These are phyloP conservation scores for Ustilago xerochloae DNA, from an alignment of 1,284 basidiomycete species.

Conservation along the genomic window DNA sequence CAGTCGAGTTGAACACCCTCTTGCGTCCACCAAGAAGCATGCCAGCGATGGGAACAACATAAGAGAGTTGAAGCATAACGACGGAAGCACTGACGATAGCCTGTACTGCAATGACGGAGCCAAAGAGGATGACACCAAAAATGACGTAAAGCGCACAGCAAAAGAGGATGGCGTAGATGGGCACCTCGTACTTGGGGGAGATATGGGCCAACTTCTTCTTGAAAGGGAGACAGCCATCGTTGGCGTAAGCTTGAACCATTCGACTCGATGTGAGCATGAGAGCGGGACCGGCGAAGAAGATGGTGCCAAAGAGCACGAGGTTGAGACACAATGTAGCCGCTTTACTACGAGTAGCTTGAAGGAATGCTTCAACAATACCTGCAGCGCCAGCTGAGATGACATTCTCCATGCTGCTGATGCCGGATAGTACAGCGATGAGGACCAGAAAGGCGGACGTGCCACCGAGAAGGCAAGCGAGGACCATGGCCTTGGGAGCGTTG, in stretches of 20 bases:
- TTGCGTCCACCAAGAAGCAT: constrained; percentile 38
- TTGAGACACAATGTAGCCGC: constrained; percentile 21
- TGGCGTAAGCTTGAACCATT: constrained; percentile 44
- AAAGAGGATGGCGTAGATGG: constrained; percentile 32
- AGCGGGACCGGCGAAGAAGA: constrained; percentile 37
- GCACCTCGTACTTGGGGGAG: constrained; percentile 30
- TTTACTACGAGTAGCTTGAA: constrained; percentile 25
- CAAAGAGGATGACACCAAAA: constrained; percentile 43
- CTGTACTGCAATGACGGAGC: constrained; percentile 29
- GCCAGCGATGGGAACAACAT: constrained; percentile 27
- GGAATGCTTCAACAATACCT: constrained; percentile 28
- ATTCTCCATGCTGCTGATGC: constrained; percentile 31
- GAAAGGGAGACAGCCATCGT: constrained; percentile 37
- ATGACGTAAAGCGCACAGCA: constrained; percentile 17
- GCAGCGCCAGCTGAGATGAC: constrained; percentile 32
- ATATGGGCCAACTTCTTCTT: constrained; percentile 15
- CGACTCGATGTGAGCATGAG: constrained; percentile 35
- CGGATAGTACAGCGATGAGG: constrained; percentile 30
- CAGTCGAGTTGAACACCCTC: constrained; percentile 11
- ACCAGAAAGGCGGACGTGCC: constrained; percentile 32
- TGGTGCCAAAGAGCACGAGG: constrained; percentile 26
- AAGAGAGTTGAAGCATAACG: constrained; percentile 36
- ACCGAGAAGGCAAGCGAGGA: constrained; percentile 40
- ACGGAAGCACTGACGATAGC: constrained; percentile 38
- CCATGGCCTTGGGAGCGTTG: constrained; percentile 50